Evolutionary conservation across 805 yeast species (phyloP).

Genomic region (Saturnispora halmiae): DNA sequence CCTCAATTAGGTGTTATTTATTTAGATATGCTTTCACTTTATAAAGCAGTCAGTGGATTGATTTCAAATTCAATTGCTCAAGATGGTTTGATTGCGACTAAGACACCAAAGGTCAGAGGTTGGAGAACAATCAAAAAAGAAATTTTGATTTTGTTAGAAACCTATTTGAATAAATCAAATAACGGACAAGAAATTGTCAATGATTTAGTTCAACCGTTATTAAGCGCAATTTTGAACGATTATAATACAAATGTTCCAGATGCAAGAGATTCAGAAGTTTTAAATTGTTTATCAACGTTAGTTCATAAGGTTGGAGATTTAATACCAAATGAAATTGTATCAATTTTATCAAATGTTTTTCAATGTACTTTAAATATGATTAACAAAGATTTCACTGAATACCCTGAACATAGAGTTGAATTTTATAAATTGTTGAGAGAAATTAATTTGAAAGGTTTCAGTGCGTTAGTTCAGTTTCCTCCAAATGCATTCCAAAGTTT

Average conservation of each 20-base stretch:
- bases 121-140: slow-evolving; percentile 95
- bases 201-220: slow-evolving; percentile 73
- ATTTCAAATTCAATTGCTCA: slow-evolving; percentile 69
- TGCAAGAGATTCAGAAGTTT: slow-evolving; percentile 96
- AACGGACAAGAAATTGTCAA: slow-evolving; percentile 75
- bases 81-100: slow-evolving; percentile 84
- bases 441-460: slow-evolving; percentile 76
- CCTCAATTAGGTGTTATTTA: slow-evolving; percentile 82
- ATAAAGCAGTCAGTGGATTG: slow-evolving; percentile 80
- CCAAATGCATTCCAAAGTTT: slow-evolving; percentile 87
- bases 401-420: slow-evolving; percentile 96
- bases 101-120: slow-evolving; percentile 90
- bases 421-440: slow-evolving; percentile 85
- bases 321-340: slow-evolving; percentile 83
- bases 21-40: slow-evolving; percentile 80
- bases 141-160: slow-evolving; percentile 78
- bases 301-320: slow-evolving; percentile 79
- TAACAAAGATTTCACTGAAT: slow-evolving; percentile 88
- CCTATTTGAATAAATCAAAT: slow-evolving; percentile 80
- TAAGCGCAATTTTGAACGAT: slow-evolving; percentile 81
- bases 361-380: slow-evolving; percentile 94
- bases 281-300: slow-evolving; percentile 87
- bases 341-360: slow-evolving; percentile 82
- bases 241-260: slow-evolving; percentile 84
- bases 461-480: slow-evolving; percentile 78